These are phyloP conservation scores for Ashbya aceris DNA, from an alignment of 1,139 yeast genomes.

Conservation along the genomic window DNA sequence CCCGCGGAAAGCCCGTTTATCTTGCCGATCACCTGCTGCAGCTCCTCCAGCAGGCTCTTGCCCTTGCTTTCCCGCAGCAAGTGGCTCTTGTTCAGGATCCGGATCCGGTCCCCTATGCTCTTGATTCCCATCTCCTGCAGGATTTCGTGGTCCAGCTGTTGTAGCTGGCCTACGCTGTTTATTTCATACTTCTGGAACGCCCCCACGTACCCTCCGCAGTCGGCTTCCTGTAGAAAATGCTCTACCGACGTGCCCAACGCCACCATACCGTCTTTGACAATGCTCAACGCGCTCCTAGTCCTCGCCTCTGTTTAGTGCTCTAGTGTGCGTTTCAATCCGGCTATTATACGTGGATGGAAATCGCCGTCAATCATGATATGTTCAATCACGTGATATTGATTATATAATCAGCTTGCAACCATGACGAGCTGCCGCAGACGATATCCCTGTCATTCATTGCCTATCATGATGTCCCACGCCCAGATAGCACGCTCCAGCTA, in stretches of 20 bases:
- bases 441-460: no score
- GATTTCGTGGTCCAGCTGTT: slow-evolving; percentile 50
- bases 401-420: no score
- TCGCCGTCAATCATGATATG: no score
- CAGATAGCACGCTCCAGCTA: no score
- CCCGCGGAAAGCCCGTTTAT: slow-evolving; percentile 15
- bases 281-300: no score
- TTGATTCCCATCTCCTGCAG: slow-evolving; percentile 66
- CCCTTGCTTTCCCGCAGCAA: slow-evolving; percentile 11
- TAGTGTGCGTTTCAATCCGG: no score
- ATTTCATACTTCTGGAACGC: slow-evolving; percentile 44
- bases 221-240: slow-evolving; percentile 16
- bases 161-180: slow-evolving; percentile 37
- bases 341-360: no score
- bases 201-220: slow-evolving; percentile 18
- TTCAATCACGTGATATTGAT: no score
- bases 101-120: slow-evolving; percentile 77
- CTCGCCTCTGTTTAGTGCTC: no score
- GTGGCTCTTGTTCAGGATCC: slow-evolving; percentile 34
- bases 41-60: slow-evolving; percentile 31
- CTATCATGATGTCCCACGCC: no score
- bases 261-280: no score
- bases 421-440: no score
- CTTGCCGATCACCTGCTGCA: slow-evolving; percentile 28
- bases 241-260: slow-evolving; percentile 9